phyloP scores from a whole-genome alignment of 2,329 filamentous ascomycete species.

The Epichloe amarillans region DNA sequence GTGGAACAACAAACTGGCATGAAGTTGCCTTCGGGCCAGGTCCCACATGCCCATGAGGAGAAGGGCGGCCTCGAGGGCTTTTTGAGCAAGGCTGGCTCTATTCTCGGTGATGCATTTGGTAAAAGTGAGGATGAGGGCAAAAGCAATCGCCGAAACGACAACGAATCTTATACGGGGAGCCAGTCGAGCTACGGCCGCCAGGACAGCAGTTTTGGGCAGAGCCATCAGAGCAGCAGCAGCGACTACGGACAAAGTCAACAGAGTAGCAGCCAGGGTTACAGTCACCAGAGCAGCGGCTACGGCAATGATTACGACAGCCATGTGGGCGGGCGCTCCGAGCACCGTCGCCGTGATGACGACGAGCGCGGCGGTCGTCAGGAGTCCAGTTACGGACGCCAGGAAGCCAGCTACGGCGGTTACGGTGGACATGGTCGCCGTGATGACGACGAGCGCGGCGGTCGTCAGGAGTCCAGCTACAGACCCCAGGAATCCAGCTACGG shows the following conservation, averaged over 20 bases:
- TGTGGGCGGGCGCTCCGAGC: slow-evolving; percentile 7
- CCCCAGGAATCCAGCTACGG: slow-evolving; percentile 12
- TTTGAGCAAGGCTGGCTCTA: slow-evolving; percentile 52
- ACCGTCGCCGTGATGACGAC: slow-evolving; percentile 3
- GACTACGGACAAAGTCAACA: slow-evolving; percentile 42
- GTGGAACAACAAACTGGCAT: slow-evolving; percentile 33
- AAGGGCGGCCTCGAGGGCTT: slow-evolving; percentile 57
- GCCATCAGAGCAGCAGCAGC: slow-evolving; percentile 42
- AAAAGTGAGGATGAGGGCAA: slow-evolving; percentile 41
- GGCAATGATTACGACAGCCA: slow-evolving; percentile 13
- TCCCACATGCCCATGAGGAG: slow-evolving; percentile 31
- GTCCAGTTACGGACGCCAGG: slow-evolving; percentile 8
- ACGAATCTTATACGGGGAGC: slow-evolving; percentile 47
- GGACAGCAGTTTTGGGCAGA: slow-evolving; percentile 44
- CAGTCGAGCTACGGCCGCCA: slow-evolving; percentile 49
- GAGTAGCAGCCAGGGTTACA: slow-evolving; percentile 43
- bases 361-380: slow-evolving; percentile 11
- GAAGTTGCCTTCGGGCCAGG: slow-evolving; percentile 21
- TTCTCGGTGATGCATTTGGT: slow-evolving; percentile 50
- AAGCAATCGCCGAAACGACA: slow-evolving; percentile 36
- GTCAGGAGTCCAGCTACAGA: slow-evolving; percentile 11
- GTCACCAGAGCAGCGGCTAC: slow-evolving; percentile 25
- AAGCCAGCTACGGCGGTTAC: slow-evolving; percentile 13
- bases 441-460: slow-evolving; percentile 8
- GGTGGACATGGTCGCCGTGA: slow-evolving; percentile 8